These are phyloP conservation scores for Plasmodium vivax DNA, from an alignment of 169 alveolate genomes.

Conservation along the genomic window DNA sequence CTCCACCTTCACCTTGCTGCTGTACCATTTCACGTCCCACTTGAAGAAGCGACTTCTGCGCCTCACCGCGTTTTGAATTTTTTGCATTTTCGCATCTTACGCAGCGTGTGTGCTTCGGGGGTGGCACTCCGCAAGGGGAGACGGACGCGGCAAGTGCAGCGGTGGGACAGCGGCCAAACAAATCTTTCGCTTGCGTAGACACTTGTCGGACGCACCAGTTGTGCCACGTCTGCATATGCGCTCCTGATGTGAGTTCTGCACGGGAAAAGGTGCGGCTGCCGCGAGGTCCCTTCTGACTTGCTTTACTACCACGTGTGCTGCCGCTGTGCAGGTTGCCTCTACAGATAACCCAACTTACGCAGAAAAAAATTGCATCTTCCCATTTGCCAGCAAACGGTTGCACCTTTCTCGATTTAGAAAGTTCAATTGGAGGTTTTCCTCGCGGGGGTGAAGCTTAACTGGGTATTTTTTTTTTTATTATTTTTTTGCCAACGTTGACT, in stretches of 20 bases:
- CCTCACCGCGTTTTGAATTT: slow-evolving; percentile 2
- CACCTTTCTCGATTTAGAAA: not conserved
- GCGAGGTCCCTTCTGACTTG: not conserved
- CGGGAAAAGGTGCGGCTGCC: not conserved
- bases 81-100: slow-evolving; percentile 39
- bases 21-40: slow-evolving; percentile 1
- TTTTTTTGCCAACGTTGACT: not conserved
- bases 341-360: not conserved
- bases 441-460: not conserved
- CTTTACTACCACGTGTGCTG: not conserved
- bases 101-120: not conserved
- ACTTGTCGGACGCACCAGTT: not conserved
- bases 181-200: not conserved
- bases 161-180: not conserved
- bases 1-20: slow-evolving; percentile 29
- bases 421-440: not conserved
- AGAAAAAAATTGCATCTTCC: not conserved
- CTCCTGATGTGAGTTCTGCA: not conserved
- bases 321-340: not conserved
- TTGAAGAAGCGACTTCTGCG: not conserved
- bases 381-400: not conserved
- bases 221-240: not conserved
- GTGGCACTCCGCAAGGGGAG: not conserved
- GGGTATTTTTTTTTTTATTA: not conserved
- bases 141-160: not conserved